Conservation (phyloP, 1,284 basidiomycete genomes). For the Heterobasidion parviporum region DNA sequence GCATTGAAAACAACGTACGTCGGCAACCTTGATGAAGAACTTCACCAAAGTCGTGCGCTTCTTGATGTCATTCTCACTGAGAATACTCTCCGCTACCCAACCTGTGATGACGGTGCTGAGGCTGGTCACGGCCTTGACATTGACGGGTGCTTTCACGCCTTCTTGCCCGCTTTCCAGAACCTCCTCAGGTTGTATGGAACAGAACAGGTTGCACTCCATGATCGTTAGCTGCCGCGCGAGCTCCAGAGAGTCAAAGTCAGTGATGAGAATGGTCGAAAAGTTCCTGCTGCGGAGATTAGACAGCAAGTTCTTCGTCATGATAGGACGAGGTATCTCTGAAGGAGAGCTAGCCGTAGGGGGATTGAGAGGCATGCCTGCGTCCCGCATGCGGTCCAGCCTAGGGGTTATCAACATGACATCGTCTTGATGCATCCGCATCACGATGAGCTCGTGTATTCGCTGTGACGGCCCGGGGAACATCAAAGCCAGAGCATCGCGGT, state of each 20-base stretch:
- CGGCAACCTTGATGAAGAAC: slow-evolving; percentile 94
- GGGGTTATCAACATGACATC: slow-evolving; percentile 38
- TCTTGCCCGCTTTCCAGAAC: slow-evolving; percentile 76
- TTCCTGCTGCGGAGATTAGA: slow-evolving; percentile 50
- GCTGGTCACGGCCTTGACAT: slow-evolving; percentile 78
- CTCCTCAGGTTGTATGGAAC: slow-evolving; percentile 81
- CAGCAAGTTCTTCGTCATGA: slow-evolving; percentile 79
- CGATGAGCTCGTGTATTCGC: slow-evolving; percentile 67
- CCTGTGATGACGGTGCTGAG: slow-evolving; percentile 90
- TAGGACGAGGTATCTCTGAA: slow-evolving; percentile 68
- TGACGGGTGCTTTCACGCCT: slow-evolving; percentile 54
- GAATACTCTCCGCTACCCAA: slow-evolving; percentile 92
- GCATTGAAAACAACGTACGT: slow-evolving; percentile 50
- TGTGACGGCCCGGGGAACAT: slow-evolving; percentile 64
- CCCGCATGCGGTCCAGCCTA: slow-evolving; percentile 52
- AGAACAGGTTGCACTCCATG: slow-evolving; percentile 86
- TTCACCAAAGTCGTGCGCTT: slow-evolving; percentile 81
- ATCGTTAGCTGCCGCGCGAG: slow-evolving; percentile 93
- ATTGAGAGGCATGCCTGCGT: slow-evolving; percentile 63
- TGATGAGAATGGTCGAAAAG: slow-evolving; percentile 56
- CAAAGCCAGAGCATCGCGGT: slow-evolving; percentile 48
- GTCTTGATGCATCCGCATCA: slow-evolving; percentile 40
- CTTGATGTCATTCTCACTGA: slow-evolving; percentile 86
- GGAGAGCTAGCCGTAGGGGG: slow-evolving; percentile 42
- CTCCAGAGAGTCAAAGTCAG: slow-evolving; percentile 92